Evolutionary conservation across 106 monocot genomes (phyloP).

Genomic region (Posidonia australis): DNA sequence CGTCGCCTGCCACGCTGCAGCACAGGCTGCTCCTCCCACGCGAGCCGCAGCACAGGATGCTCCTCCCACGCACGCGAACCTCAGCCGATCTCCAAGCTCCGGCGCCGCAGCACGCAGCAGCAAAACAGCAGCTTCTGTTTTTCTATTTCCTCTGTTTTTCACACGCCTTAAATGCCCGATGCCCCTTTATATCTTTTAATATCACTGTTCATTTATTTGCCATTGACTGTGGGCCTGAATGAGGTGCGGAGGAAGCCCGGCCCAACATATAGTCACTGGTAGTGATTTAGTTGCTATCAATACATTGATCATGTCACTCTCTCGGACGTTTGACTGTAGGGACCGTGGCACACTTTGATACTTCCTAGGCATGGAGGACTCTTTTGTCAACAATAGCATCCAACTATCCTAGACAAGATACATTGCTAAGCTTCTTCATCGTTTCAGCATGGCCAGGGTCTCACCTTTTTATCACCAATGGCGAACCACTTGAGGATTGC

Average conservation of each 20-base stretch:
- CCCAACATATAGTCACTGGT: not conserved
- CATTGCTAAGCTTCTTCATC: not conserved
- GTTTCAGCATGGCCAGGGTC: not conserved
- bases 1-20: too few species aligned
- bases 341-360: not conserved
- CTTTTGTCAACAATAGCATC: not conserved
- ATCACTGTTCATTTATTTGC: too few species aligned
- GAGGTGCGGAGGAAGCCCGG: too few species aligned
- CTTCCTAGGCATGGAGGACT: not conserved
- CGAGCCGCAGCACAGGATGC: too few species aligned
- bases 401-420: not conserved
- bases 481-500: not conserved
- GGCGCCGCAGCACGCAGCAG: too few species aligned
- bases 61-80: too few species aligned
- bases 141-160: not conserved
- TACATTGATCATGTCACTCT: not conserved
- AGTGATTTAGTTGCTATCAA: not conserved
- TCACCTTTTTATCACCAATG: not conserved
- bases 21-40: too few species aligned
- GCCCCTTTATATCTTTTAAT: too few species aligned
- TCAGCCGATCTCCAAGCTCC: too few species aligned
- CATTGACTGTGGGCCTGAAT: too few species aligned
- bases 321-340: not conserved
- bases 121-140: too few species aligned
- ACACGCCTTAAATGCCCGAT: rapidly evolving